Base-by-base conservation (phyloP, 306 rosid species). In the Crotalaria pallida region DNA sequence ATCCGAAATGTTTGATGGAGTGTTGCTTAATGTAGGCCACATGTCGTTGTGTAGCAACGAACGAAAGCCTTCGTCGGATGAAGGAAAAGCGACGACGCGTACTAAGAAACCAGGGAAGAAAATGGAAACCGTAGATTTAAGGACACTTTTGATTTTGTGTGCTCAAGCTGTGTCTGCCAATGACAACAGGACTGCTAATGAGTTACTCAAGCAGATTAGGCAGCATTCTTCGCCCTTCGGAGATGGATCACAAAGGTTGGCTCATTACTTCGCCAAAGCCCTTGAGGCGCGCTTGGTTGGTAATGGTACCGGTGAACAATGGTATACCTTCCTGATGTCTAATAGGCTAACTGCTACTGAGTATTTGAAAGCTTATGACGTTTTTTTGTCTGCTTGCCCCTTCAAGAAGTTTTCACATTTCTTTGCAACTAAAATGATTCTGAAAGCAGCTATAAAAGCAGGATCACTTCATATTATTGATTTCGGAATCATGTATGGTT, bases 401-500 rank as follows among this genome's bases (percentile, higher is more conserved):
- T 92, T 82, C 82, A 81, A 22, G 70, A 92, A 80, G 73, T 47
- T 85, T 62, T 45, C 78, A 12, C 50, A 52, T 60, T 43, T 75
- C 70, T 87, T 87, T 55, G 85, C 92, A 44, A 81, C 81, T 53
- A 57, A 71, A 16, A 84, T 44, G 82, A 92, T 92, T 26, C 3
- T 63, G 49, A 71, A 71, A 31, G 71, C 64, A n/a, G 87, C 96
- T 67, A 75, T 82, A 51, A 84, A 87, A 61, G 85, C 86, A 2
- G 67, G 73, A 38, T 40, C 71, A 1, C 79, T 89, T 58, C 97
- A 92, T 66, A 70, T 89, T 48, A 83, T 92, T 36, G 97, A 92
- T 76, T 92, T 91, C 40, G 97, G 97, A 49, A 89, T 92, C 82
- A 82, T 75, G 0, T 82, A 89, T 68, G 97, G 97, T 51, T 92